Percentiles rank a stretch among this genome's conserved stretches.
phyloP scores from a whole-genome alignment of 2,329 filamentous ascomycete species.

The Colletotrichum gloeosporioides region DNA sequence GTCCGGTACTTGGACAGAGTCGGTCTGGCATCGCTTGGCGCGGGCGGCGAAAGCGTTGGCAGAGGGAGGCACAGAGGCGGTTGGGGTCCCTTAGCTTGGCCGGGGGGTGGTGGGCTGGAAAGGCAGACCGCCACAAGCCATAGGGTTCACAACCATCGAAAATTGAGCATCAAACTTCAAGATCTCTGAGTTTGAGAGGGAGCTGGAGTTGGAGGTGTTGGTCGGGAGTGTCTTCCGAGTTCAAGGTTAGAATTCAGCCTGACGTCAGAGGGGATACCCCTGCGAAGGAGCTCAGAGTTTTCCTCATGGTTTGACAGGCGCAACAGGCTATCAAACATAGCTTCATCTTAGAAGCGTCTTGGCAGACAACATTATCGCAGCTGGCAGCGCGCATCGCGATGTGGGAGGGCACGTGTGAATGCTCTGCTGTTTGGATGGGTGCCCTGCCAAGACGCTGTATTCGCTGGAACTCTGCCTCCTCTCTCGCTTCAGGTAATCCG shows the following conservation, averaged over 20 bases:
- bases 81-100: neutral
- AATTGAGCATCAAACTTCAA: neutral
- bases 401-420: neutral
- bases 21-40: constrained; percentile 9
- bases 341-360: neutral
- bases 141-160: neutral
- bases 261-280: constrained; percentile 2
- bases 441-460: neutral
- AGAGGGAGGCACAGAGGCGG: neutral
- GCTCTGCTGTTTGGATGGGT: neutral
- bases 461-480: neutral
- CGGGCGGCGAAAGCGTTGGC: neutral
- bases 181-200: neutral
- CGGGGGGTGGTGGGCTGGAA: neutral
- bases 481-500: neutral
- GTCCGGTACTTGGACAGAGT: neutral
- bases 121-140: constrained; percentile 3
- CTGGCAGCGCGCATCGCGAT: neutral
- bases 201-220: neutral
- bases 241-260: neutral
- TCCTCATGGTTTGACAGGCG: neutral
- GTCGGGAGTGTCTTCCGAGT: neutral
- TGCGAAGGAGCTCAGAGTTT: neutral
- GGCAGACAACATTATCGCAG: neutral
- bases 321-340: neutral